Evolutionary conservation across 768 basidiomycete genomes (phyloP).

Genomic region (Lactarius psammicola): DNA sequence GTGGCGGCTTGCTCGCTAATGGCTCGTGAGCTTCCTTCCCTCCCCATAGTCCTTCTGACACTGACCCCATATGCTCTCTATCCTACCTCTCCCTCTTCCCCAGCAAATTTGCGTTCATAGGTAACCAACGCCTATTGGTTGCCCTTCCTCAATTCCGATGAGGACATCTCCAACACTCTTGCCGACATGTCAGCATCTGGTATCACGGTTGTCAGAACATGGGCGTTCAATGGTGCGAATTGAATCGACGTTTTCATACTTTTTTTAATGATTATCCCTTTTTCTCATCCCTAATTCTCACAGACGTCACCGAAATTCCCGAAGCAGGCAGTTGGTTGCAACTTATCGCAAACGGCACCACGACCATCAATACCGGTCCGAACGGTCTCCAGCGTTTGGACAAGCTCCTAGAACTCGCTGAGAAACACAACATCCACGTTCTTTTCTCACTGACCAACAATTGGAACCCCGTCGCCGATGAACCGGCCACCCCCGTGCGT

Average conservation of each 20-base stretch:
- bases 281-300: not conserved
- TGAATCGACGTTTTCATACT: conserved; percentile 4
- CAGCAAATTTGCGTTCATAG: conserved; percentile 41
- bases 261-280: not conserved
- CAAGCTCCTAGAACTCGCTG: conserved; percentile 52
- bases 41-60: not conserved
- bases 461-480: conserved; percentile 22
- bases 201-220: conserved; percentile 59
- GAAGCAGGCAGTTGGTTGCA: conserved; percentile 65
- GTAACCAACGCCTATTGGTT: conserved; percentile 74
- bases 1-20: conserved; percentile 6
- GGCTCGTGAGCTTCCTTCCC: conserved; percentile 16
- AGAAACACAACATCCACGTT: conserved; percentile 49
- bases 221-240: conserved; percentile 66
- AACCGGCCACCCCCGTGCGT: not conserved
- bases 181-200: conserved; percentile 55
- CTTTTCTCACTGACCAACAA: conserved; percentile 28
- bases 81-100: not conserved
- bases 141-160: conserved; percentile 47
- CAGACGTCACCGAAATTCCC: conserved; percentile 32
- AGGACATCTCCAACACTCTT: conserved; percentile 58
- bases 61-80: not conserved
- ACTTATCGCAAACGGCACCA: conserved; percentile 52
- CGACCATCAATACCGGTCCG: conserved; percentile 55
- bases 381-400: conserved; percentile 66